These are phyloP conservation scores for Gossypium gossypioides DNA, from an alignment of 441 rosid species.

Conservation along the genomic window DNA sequence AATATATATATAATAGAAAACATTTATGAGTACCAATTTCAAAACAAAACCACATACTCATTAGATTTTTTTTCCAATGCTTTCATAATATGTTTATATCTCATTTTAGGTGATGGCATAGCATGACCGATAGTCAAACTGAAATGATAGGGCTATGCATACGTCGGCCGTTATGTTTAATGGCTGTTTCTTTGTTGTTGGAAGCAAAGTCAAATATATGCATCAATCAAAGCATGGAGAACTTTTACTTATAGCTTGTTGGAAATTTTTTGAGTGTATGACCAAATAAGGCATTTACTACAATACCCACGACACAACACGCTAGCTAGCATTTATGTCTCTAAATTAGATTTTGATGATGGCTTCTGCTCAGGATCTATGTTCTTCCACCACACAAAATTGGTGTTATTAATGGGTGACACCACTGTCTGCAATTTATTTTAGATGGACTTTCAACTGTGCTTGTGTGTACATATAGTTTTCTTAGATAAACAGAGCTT, in stretches of 20 bases:
- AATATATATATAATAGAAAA: too few relatives aligned
- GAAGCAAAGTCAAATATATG: constrained; percentile 25
- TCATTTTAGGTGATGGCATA: background rate
- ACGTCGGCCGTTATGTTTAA: constrained; percentile 5
- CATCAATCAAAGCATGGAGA: constrained; percentile 26
- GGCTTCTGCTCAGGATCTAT: constrained; percentile 56
- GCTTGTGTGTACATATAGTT: too few relatives aligned
- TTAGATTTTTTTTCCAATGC: too few relatives aligned
- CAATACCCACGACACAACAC: constrained; percentile 30
- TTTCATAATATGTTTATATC: too few relatives aligned
- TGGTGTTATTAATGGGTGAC: constrained; percentile 23
- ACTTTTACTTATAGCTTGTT: constrained; percentile 19
- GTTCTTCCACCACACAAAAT: constrained; percentile 34
- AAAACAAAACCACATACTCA: too few relatives aligned
- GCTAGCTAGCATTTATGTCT: constrained; percentile 50
- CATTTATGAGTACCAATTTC: too few relatives aligned
- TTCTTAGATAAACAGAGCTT: background rate
- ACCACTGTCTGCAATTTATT: constrained; percentile 1
- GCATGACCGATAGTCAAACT: background rate
- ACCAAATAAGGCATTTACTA: constrained; percentile 43
- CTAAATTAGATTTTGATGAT: constrained; percentile 38
- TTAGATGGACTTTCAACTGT: too few relatives aligned
- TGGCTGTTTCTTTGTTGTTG: constrained; percentile 11
- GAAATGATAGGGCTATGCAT: background rate
- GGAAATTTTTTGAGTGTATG: constrained; percentile 30